Base-by-base conservation (phyloP, 306 rosid species). In the Vachellia collinsii region DNA sequence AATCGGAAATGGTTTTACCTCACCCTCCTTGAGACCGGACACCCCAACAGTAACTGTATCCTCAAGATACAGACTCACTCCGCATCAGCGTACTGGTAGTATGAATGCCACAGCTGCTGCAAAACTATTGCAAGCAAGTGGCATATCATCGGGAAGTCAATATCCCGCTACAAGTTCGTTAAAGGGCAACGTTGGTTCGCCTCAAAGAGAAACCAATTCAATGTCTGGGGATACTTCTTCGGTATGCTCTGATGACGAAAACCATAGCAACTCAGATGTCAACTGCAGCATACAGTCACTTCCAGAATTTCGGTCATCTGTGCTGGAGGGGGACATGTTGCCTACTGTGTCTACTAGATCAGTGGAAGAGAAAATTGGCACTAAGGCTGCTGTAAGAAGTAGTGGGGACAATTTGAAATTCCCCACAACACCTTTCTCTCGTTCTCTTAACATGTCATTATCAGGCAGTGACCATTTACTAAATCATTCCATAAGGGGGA, bases 11-110 rank as follows among this genome's bases (percentile, higher is more conserved):
- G 72, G 58, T 74, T 84, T 82, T 46, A 8, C 79, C 23, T 78
- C 94, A 5, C 90, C 93, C 43, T 80, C 89, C 56, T 80, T 89
- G 3, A 84, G 92, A 71, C 94, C 94, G 17, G 94, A 91, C 58
- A 89, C 94, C 13, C 94, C 92, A 37, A 78, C 86, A 22, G 29
- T 78, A 74, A 78, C 80, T 29, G 82, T 90, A 1, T 67, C 93
- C n/a, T 87, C 92, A 3, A 90, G 98, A 81, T 83, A 70, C 71
- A 88, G 92, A 53, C 83, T 81, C 47, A 73, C 73, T 7, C 91
- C 78, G 3, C 87, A 87, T 36, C 92, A 85, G 11, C 59, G 87
- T 41, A 64, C 86, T 47, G 50, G 74, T 80, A 83, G 54, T 48
- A 46, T 66, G 25, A 85, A 78, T 61, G 43, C 88, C 72, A 77